These are phyloP conservation scores for Leersia perrieri DNA, from an alignment of 176 grass and related monocot species.

Conservation along the genomic window DNA sequence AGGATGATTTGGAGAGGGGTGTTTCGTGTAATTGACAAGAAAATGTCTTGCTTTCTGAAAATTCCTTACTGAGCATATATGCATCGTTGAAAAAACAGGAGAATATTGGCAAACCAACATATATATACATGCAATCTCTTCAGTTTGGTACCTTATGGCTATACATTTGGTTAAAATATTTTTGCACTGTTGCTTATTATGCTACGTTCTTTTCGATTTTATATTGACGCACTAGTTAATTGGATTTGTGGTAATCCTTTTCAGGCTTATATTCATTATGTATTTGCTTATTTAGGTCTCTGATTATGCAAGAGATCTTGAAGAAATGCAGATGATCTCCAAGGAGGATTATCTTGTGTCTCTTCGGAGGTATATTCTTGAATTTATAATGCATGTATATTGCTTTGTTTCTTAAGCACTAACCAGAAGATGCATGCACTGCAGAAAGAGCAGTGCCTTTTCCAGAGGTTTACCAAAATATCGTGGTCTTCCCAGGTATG, in stretches of 20 bases:
- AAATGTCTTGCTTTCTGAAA: not conserved
- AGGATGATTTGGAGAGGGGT: not conserved
- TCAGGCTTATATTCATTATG: conserved; percentile 32
- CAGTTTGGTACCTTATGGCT: not conserved
- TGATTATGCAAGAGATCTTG: conserved; percentile 99
- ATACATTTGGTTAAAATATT: not conserved
- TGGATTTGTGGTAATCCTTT: conserved; percentile 12
- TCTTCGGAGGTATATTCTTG: conserved; percentile 80
- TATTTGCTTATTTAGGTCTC: conserved; percentile 71
- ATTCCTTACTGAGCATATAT: not conserved
- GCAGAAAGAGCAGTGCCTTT: conserved; percentile 99
- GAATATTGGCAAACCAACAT: not conserved
- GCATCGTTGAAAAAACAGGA: not conserved
- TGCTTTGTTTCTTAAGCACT: conserved; percentile 44
- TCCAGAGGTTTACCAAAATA: conserved; percentile 96
- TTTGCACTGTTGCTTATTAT: not conserved
- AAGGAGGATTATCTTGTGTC: conserved; percentile 99
- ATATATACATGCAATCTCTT: not conserved
- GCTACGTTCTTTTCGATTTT: conserved; percentile 8
- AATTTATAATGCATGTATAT: conserved; percentile 7
- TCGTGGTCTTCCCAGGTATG: conserved; percentile 82
- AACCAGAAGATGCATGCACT: conserved; percentile 22
- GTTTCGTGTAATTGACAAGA: not conserved
- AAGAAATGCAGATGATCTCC: conserved; percentile 97
- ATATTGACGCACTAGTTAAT: conserved; percentile 2